Conservation (phyloP, 495 filamentous ascomycete species). For the Bathelium albidoporum region DNA sequence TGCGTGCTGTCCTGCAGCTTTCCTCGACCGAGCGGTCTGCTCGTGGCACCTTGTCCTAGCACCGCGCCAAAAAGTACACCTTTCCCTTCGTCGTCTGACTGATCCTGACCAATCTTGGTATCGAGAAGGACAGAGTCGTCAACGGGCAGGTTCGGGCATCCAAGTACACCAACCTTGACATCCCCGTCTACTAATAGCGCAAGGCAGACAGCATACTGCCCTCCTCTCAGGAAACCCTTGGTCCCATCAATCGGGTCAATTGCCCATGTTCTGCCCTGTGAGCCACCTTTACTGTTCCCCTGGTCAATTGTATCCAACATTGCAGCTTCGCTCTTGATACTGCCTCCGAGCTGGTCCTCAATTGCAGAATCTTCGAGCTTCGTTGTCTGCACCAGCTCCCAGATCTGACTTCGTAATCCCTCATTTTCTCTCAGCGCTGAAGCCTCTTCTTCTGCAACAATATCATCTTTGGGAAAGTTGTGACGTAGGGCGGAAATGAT, state of each 20-base stretch:
- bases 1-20: constrained; percentile 47
- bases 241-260: constrained; percentile 97
- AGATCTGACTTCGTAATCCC: constrained; percentile 60
- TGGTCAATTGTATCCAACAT: constrained; percentile 83
- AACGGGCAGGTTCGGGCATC: constrained; percentile 87
- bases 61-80: constrained; percentile 82
- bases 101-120: constrained; percentile 54
- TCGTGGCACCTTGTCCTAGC: constrained; percentile 62
- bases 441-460: constrained; percentile 93
- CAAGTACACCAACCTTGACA: constrained; percentile 86
- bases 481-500: constrained; percentile 82
- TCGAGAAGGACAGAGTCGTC: constrained; percentile 60
- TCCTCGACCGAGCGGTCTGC: constrained; percentile 55
- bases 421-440: constrained; percentile 59
- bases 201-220: constrained; percentile 93
- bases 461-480: constrained; percentile 82
- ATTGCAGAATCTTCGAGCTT: constrained; percentile 57
- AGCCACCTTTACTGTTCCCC: constrained; percentile 70
- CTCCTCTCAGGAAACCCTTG: constrained; percentile 92
- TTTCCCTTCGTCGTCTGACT: constrained; percentile 53
- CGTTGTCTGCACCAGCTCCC: constrained; percentile 64
- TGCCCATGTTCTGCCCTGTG: constrained; percentile 82
- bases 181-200: constrained; percentile 88
- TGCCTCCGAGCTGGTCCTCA: constrained; percentile 61
- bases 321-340: constrained; percentile 52